Conservation (phyloP, 2,329 filamentous ascomycete genomes). For the Incumbomyces lentus region DNA sequence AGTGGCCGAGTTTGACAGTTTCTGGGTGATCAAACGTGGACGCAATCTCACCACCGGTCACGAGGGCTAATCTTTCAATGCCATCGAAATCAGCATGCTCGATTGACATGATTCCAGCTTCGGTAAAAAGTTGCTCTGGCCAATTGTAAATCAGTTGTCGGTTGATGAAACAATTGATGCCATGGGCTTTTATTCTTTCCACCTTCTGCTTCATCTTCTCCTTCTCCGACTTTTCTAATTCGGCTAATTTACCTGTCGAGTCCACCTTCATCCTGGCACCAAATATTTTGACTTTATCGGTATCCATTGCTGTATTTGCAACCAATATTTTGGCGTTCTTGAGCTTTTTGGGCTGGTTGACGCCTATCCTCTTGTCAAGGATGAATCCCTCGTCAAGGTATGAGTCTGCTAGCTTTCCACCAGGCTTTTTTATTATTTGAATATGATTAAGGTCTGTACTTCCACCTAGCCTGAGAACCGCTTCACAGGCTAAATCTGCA, state of each 20-base stretch:
- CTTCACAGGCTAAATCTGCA: conserved; percentile 77
- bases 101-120: conserved; percentile 95
- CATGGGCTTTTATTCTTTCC: conserved; percentile 95
- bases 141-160: conserved; percentile 99
- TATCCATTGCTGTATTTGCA: conserved; percentile 98
- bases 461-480: conserved; percentile 77
- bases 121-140: conserved; percentile 97
- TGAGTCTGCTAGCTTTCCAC: conserved; percentile 92
- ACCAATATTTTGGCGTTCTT: conserved; percentile 98
- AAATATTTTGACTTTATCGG: conserved; percentile 99
- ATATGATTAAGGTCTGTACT: conserved; percentile 94
- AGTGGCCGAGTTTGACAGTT: conserved; percentile 88
- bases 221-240: conserved; percentile 93
- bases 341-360: conserved; percentile 93
- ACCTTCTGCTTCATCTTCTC: conserved; percentile 99
- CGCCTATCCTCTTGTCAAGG: conserved; percentile 96
- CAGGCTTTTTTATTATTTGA: conserved; percentile 98
- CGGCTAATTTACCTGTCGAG: conserved; percentile 92
- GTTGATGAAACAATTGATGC: conserved; percentile 99
- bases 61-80: conserved; percentile 85
- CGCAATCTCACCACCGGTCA: conserved; percentile 93
- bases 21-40: conserved; percentile 98
- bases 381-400: conserved; percentile 98
- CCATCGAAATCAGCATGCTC: conserved; percentile 99
- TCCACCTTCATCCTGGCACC: conserved; percentile 94